Conservation (phyloP, 768 basidiomycete species). For the Psilocybe subaeruginosa region DNA sequence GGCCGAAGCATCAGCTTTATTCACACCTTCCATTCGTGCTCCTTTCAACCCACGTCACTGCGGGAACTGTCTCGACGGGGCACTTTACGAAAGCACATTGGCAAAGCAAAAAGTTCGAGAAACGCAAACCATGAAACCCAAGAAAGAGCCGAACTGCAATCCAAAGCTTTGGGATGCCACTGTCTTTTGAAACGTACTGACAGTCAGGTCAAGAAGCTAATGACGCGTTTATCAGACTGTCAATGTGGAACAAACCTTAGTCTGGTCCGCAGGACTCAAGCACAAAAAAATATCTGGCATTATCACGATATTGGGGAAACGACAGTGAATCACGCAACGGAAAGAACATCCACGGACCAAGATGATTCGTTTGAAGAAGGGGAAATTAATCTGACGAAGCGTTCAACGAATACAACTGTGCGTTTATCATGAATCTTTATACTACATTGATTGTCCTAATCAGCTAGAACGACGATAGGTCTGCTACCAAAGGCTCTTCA, state of each 20-base stretch:
- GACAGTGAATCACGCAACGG: neutral
- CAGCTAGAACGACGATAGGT: neutral
- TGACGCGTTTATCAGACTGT: neutral
- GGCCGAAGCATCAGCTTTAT: neutral
- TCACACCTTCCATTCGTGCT: neutral
- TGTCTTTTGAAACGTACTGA: neutral
- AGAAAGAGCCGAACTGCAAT: neutral
- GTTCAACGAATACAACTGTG: neutral
- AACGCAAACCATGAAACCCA: neutral
- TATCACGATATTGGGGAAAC: neutral
- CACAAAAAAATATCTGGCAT: neutral
- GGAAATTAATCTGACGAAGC: neutral
- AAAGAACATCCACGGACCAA: neutral
- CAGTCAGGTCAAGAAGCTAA: neutral
- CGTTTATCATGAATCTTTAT: neutral
- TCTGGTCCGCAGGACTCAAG: neutral
- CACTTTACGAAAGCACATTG: neutral
- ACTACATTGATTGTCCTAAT: neutral
- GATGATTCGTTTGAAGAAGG: neutral
- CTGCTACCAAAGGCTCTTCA: conserved; percentile 8
- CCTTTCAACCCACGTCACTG: conserved; percentile 2
- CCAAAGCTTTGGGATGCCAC: neutral
- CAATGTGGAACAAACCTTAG: neutral
- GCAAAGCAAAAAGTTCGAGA: neutral
- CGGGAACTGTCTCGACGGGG: neutral